phyloP scores from a whole-genome alignment of 225 moss, liverwort and hornwort species.

The Physcomitrium patens region DNA sequence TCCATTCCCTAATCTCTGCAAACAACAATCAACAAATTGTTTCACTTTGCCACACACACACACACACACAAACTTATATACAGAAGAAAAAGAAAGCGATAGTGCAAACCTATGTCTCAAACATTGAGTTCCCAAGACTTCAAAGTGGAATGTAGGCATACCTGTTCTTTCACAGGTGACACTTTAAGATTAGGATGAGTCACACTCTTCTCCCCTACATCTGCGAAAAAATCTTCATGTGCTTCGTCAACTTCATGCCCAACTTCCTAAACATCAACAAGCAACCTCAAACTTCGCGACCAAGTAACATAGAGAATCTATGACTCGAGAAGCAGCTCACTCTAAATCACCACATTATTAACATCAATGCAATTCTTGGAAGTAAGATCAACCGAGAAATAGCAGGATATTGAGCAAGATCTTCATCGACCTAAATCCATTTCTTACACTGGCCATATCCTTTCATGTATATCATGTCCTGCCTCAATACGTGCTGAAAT shows the following conservation, averaged over 20 bases:
- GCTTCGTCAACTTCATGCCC: conserved; percentile 33
- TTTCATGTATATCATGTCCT: too few relatives aligned
- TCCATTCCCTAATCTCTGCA: conserved; percentile 21
- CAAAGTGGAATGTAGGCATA: conserved; percentile 20
- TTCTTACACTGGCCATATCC: background rate
- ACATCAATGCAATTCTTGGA: background rate
- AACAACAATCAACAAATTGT: conserved; percentile 13
- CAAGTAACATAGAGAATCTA: background rate
- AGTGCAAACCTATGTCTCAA: background rate
- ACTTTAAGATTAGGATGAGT: conserved; percentile 32
- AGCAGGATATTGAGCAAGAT: background rate
- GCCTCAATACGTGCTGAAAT: background rate
- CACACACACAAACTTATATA: too few relatives aligned
- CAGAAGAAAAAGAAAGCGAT: too few relatives aligned
- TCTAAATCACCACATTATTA: background rate
- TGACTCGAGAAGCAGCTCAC: conserved; percentile 8
- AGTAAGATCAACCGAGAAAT: background rate
- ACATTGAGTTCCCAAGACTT: conserved; percentile 2
- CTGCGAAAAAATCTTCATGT: conserved; percentile 48
- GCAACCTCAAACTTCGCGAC: background rate
- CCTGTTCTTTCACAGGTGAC: conserved; percentile 43
- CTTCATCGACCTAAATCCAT: background rate
- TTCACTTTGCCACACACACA: conserved; percentile 14
- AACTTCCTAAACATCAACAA: conserved; percentile 38
- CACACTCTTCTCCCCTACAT: conserved; percentile 36